Conservation (phyloP, 305 asterid species). For the Fraxinus velutina region DNA sequence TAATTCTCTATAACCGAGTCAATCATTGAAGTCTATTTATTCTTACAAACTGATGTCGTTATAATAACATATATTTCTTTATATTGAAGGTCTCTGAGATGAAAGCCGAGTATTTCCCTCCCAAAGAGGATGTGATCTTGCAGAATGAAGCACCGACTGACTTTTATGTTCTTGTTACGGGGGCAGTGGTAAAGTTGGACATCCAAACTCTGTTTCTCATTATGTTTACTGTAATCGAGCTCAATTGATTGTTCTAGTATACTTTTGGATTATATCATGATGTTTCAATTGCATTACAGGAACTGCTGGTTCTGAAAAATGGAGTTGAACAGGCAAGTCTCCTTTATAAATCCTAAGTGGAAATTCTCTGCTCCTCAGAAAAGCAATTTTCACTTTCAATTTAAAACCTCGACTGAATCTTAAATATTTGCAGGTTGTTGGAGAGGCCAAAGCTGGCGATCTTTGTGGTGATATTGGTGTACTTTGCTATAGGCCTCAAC, state of each 20-base stretch:
- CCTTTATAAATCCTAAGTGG: not conserved
- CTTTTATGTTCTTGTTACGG: constrained; percentile 67
- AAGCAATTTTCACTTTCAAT: not conserved
- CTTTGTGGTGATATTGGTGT: constrained; percentile 90
- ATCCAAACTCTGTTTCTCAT: not conserved
- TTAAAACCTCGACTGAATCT: constrained; percentile 9
- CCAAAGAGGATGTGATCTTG: constrained; percentile 79
- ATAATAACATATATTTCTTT: not conserved
- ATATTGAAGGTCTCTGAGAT: constrained; percentile 72
- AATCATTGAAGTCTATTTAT: not conserved
- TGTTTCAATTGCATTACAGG: constrained; percentile 46
- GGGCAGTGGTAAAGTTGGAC: constrained; percentile 61
- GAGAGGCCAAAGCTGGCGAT: constrained; percentile 77
- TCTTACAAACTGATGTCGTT: not conserved
- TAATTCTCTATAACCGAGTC: constrained; percentile 25
- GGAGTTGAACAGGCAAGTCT: constrained; percentile 56
- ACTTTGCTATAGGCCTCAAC: constrained; percentile 87
- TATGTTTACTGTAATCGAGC: not conserved
- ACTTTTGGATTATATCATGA: constrained; percentile 4
- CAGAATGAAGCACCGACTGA: constrained; percentile 92
- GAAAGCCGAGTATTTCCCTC: constrained; percentile 90
- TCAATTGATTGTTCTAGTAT: not conserved
- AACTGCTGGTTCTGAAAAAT: constrained; percentile 51
- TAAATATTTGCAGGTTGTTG: constrained; percentile 52
- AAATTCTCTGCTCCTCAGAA: not conserved